Evolutionary conservation across 2,329 filamentous ascomycete genomes (phyloP), one percentile per base, ranked within the genome.

Genomic region (Cercospora sp.): DNA sequence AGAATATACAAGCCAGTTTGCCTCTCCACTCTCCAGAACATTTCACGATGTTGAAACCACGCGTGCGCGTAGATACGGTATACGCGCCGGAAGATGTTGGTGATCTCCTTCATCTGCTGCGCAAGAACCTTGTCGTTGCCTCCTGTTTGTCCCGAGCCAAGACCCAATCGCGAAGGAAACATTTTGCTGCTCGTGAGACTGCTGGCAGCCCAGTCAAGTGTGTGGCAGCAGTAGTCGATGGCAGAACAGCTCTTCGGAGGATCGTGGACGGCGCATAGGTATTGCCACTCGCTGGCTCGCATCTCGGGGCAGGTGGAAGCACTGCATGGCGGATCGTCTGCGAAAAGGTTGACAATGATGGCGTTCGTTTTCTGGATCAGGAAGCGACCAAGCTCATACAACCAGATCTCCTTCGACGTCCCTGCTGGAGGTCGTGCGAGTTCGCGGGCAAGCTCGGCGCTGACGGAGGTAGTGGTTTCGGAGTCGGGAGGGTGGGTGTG

Each of bases 211-310:
- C 94, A 98, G 82, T 99, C 95, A 53, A 99, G 89, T 0, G 95
- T 99, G 79, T 99, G 95, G 79, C 94, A 98, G 85, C 94, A 97
- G 82, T 99, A 99, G 82, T 99, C 95, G 77, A 99, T 97, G 62
- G 95, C 95, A 80, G 94, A 97, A 83, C 95, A 99, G 75, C 91
- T 92, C 82, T 98, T 98, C 60, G 95, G 95, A 60, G 93, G 91
- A 78, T 98, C 94, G 79, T 99, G 95, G 3, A 98, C 95, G 61
- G 95, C 95, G 82, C 95, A 99, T 59, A 99, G 88, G 77, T 98
- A 99, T 82, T 99, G 95, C 95, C 95, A 99, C 83, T 99, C 94
- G 31, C 92, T 95, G 2, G 95, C 95, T 77, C 95, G 93, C 95
- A 99, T 99, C 82, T 99, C 95, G 33, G 94, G 93, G 77, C 95